These are phyloP conservation scores for Teratosphaeria pseudoeucalypti DNA, from an alignment of 2,329 filamentous ascomycete species.

Conservation along the genomic window DNA sequence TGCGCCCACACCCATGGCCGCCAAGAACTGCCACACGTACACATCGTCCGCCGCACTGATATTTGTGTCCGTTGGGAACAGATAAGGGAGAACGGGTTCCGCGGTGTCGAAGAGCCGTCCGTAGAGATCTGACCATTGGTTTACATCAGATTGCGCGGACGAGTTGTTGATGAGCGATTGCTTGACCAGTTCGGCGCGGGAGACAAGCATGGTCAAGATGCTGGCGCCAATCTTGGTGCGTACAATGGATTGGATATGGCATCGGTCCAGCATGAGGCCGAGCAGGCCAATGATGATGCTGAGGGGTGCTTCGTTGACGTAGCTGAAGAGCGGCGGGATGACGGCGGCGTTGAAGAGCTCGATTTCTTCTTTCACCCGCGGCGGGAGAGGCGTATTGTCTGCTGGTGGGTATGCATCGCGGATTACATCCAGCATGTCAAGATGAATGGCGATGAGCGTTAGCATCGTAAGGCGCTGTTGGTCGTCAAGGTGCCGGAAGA, in stretches of 20 bases:
- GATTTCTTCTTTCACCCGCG: constrained; percentile 76
- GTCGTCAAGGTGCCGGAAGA: constrained; percentile 86
- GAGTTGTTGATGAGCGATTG: constrained; percentile 49
- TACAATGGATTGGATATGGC: constrained; percentile 74
- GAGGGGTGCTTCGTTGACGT: constrained; percentile 81
- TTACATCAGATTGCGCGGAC: constrained; percentile 49
- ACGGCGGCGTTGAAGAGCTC: constrained; percentile 82
- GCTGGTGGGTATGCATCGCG: constrained; percentile 61
- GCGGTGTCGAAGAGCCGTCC: constrained; percentile 77
- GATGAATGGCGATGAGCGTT: constrained; percentile 88
- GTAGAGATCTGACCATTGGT: constrained; percentile 75
- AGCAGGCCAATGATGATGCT: constrained; percentile 85
- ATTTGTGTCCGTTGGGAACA: constrained; percentile 88
- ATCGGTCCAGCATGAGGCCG: constrained; percentile 68
- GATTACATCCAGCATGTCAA: constrained; percentile 86
- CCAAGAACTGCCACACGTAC: constrained; percentile 96
- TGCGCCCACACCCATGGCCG: constrained; percentile 86
- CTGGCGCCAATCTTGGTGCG: constrained; percentile 80
- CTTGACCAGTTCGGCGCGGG: constrained; percentile 85
- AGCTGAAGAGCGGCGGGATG: constrained; percentile 80
- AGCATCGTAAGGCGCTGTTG: constrained; percentile 91
- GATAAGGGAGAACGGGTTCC: constrained; percentile 69
- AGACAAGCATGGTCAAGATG: constrained; percentile 87
- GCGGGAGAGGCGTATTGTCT: constrained; percentile 62
- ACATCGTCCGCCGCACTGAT: constrained; percentile 62